Base-by-base conservation (phyloP, 179 eudicot genomes). In the Beta lomatogona region DNA sequence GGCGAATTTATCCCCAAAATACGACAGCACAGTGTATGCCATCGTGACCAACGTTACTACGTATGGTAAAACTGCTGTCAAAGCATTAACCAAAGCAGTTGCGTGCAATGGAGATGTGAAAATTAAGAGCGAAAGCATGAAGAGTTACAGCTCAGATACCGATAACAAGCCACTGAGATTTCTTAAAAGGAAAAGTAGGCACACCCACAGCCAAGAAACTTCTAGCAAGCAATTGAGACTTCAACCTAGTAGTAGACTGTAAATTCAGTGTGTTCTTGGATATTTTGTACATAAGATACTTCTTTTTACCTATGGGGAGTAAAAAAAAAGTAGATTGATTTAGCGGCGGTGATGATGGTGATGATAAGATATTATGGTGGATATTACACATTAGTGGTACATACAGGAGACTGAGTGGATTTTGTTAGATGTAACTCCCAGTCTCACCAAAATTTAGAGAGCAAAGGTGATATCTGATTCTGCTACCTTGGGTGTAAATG, bases 1-100 rank as follows among this genome's bases (percentile, higher is more conserved):
- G 76, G 86, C 87, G 7, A 85, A 77, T 53, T 58, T 83, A 73
- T 78, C 77, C 72, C 95, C 98, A 3, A 91, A 89, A 82, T 90
- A 85, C 54, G 98, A 91, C 80, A 82, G 83, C 65, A 84, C 88
- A 14, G 79, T 82, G 53, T 89, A 91, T 79, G 97, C 97, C 9
- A 84, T 92, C 0, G 94, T 87, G 7, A 95, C 98, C 45, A 92
- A 89, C 86, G 83, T 91, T 19, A 77, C 86, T 18, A 79, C 86
- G 71, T 88, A 84, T 76, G 44, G 83, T 66, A 77, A 77, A 78
- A n/a, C 66, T 28, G 10, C 44, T 6, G 28, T 67, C 70, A 82
- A 82, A 69, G 13, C 61, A 61, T 68, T 78, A 73, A 66, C 75
- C 6, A 79, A 80, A 19, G 63, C 52, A 59, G 63, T 76, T 36